These are phyloP conservation scores for Sideroxylon spinosum DNA, from an alignment of 179 eudicot species.

Conservation along the genomic window DNA sequence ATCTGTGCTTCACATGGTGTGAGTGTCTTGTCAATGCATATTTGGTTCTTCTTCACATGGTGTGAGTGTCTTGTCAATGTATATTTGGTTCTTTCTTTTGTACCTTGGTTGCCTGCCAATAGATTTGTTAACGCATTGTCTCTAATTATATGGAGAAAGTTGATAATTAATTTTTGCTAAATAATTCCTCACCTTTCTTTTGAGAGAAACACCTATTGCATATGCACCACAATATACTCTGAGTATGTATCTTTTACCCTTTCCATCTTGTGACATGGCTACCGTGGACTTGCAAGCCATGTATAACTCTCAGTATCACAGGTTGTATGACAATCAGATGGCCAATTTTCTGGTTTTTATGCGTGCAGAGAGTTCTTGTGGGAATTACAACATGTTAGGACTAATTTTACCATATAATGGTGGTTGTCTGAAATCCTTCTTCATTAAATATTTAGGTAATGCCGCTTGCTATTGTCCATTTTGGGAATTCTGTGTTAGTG, in stretches of 20 bases:
- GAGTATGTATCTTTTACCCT: not conserved
- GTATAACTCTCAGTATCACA: not conserved
- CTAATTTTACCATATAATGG: not conserved
- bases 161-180: not conserved
- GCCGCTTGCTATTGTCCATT: slow-evolving; percentile 85
- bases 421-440: not conserved
- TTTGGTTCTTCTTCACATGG: not conserved
- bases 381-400: not conserved
- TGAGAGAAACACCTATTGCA: not conserved
- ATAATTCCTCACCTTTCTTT: not conserved
- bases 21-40: not conserved
- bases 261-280: not conserved
- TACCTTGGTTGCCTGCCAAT: not conserved
- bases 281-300: no score
- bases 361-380: not conserved
- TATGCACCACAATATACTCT: not conserved
- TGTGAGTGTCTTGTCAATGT: not conserved
- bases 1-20: no score
- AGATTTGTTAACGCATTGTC: not conserved
- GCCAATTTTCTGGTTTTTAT: not conserved
- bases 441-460: slow-evolving; percentile 49
- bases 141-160: not conserved
- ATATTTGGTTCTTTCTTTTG: not conserved
- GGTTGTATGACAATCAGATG: not conserved
- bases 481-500: slow-evolving; percentile 75